Evolutionary conservation across 495 filamentous ascomycete genomes (phyloP), one percentile per base, ranked within the genome.

Genomic region (Aspergillus sclerotiicarbonarius): DNA sequence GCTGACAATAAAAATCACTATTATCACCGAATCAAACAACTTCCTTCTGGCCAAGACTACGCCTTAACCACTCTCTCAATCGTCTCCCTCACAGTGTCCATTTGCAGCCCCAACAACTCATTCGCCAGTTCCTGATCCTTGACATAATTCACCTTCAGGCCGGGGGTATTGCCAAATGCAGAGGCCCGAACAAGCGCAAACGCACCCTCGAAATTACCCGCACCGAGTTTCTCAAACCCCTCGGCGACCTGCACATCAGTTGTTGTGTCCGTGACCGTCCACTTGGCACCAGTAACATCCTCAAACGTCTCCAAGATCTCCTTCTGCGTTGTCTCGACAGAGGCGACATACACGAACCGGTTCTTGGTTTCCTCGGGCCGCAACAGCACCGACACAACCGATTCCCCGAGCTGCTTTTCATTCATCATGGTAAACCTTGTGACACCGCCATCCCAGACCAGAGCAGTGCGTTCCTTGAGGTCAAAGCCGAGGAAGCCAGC

Each of bases 401-500:
- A 71, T 8, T 67, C 57, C 7, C 64, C 76, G 41, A 82, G 69
- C 30, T 68, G 61, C 12, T 65, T 53, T 25, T 78, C 67, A 13
- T 72, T 82, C 47, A 72, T 80, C 12, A 71, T 37, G 8, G 68
- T 73, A 54, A 75, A 74, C 10, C 21, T 62, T 9, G 58, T 63
- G 46, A 72, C 66, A 25, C 81, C 79, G 12, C 58, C 60, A 63
- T 82, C 77, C 57, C 69, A 76, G 50, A 84, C 74, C 0, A 68
- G 77, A 12, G 77, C 79, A 0, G 71, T 76, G 25, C 70, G 71
- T 21, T 64, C 62, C 9, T 64, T 49, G 46, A 78, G 53, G 43
- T 78, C 71, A 54, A 80, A 75, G 56, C 72, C 77, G 13, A 83
- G 58, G 64, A 84, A 77, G 31, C 71, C 71, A 19, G 67, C 69